A percentile compares a stretch with the other conserved stretches of the same genome.
Evolutionary conservation across 257 asterid genomes (phyloP).

Genomic region (Nicotiana noctiflora): DNA sequence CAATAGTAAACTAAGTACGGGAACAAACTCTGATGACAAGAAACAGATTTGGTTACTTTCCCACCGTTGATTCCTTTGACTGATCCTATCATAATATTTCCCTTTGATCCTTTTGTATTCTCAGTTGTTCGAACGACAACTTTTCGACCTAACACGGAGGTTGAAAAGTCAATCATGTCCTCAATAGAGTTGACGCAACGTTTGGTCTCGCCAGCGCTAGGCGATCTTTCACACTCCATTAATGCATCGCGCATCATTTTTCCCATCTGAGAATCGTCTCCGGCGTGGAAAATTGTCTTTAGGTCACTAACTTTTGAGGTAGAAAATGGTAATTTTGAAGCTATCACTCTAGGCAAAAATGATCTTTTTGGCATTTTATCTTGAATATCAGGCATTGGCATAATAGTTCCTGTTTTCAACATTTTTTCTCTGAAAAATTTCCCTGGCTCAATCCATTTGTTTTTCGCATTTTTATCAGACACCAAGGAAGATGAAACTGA

Average conservation of each 20-base stretch:
- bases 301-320: slow-evolving; percentile 38
- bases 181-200: slow-evolving; percentile 67
- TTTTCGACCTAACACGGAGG: slow-evolving; percentile 59
- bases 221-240: slow-evolving; percentile 61
- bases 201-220: slow-evolving; percentile 68
- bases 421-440: slow-evolving; percentile 67
- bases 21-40: slow-evolving; percentile 80
- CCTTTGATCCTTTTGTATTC: slow-evolving; percentile 37
- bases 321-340: slow-evolving; percentile 73
- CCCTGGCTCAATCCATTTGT: slow-evolving; percentile 70
- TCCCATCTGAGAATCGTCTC: slow-evolving; percentile 40
- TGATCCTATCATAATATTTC: slow-evolving; percentile 40
- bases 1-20: slow-evolving; percentile 80
- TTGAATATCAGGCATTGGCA: slow-evolving; percentile 86
- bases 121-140: slow-evolving; percentile 49
- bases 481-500: background rate
- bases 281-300: slow-evolving; percentile 51
- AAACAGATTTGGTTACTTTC: slow-evolving; percentile 61
- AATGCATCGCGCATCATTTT: slow-evolving; percentile 38
- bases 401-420: slow-evolving; percentile 46
- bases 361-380: slow-evolving; percentile 95
- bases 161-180: slow-evolving; percentile 88
- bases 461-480: slow-evolving; percentile 25
- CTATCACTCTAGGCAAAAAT: slow-evolving; percentile 66
- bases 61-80: slow-evolving; percentile 69